phyloP scores from a whole-genome alignment of 305 asterid species.

The Nicotiana rustica region DNA sequence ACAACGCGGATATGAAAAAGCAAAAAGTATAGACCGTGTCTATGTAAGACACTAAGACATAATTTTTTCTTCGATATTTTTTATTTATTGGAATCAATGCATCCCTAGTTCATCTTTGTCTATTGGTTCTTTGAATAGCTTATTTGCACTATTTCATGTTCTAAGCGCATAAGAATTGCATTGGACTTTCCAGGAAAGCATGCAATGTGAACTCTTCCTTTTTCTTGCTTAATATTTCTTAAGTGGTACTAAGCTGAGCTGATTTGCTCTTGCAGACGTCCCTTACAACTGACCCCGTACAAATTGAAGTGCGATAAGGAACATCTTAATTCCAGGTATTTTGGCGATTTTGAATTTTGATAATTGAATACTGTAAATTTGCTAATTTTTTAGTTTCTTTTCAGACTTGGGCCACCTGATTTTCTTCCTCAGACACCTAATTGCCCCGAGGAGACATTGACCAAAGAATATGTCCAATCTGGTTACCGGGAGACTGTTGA shows the following conservation, averaged over 20 bases:
- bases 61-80: neutral
- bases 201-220: neutral
- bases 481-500: conserved; percentile 88
- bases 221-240: conserved; percentile 22
- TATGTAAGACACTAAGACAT: conserved; percentile 15
- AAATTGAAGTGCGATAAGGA: conserved; percentile 92
- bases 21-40: neutral
- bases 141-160: conserved; percentile 1
- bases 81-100: neutral
- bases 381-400: conserved; percentile 21
- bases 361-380: conserved; percentile 1
- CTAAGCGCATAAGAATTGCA: neutral
- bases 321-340: conserved; percentile 84
- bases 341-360: conserved; percentile 16
- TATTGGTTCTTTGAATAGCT: neutral
- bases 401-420: conserved; percentile 98
- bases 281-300: conserved; percentile 66
- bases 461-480: conserved; percentile 73
- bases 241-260: conserved; percentile 29
- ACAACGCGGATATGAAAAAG: conserved; percentile 1
- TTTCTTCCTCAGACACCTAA: conserved; percentile 82
- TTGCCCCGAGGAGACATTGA: conserved; percentile 94
- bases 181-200: conserved; percentile 5
- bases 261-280: conserved; percentile 60
- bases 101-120: neutral